Base-by-base conservation (phyloP, 1,139 yeast genomes). In the Sugiyamaella paludigena region DNA sequence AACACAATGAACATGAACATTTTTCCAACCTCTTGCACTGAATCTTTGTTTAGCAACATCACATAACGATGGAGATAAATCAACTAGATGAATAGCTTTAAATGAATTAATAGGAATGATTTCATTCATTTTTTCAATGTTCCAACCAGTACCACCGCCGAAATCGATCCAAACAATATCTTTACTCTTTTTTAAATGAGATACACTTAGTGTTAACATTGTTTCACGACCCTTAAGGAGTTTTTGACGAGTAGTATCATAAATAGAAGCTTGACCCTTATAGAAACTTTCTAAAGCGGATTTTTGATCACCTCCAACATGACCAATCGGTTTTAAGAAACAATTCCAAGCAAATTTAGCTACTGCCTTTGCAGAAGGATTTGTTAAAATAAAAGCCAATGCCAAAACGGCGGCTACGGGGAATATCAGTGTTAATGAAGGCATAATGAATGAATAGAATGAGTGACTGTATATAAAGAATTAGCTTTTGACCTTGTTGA, bases 81-180 rank as follows among this genome's bases (percentile, higher is more conserved):
- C 95, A 47, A 86, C 81, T 52, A 86, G 74, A 61, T 84, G 84
- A 40, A 86, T 76, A 8, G 84, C 84, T 58, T 78, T 77, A 67
- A 86, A 86, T 53, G 75, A 54, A 37, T 76, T 60, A 37, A 81
- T 68, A 5, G 82, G 77, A 49, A 77, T 69, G 40, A 80, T 68
- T 45, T 71, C 64, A 64, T 83, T 73, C 95, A 86, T 86, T 58
- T 76, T 76, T 66, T 86, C 94, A 59, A 86, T 82, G 67, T 86
- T 86, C 67, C 83, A 75, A 43, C 95, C 95, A 5, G 95, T 85
- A 27, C 94, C 94, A 37, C 94, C 94, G 46, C 95, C 95, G 63
- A 85, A 58, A 64, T 86, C 95, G 48, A 86, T 76, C 95, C 95
- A 86, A 40, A 85, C 82, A 47, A 84, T 69, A 48, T 59, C 58